These are phyloP conservation scores for Dothidotthia symphoricarpi DNA, from an alignment of 2,329 filamentous ascomycete genomes.

Conservation along the genomic window DNA sequence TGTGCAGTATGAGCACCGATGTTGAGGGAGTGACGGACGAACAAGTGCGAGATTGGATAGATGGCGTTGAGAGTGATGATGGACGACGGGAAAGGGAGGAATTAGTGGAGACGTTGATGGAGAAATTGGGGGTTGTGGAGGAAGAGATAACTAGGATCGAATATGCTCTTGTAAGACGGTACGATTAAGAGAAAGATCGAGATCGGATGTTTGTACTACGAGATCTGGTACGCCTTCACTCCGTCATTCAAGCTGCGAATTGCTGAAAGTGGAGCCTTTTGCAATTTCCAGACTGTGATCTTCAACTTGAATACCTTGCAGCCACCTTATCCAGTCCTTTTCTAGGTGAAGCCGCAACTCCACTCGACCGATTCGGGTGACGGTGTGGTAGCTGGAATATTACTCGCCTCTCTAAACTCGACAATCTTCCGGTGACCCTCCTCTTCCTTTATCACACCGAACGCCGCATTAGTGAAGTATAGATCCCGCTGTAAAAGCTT, in stretches of 20 bases:
- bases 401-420: conserved; percentile 34
- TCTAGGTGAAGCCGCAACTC: conserved; percentile 19
- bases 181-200: too few species aligned
- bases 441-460: conserved; percentile 28
- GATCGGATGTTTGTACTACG: too few species aligned
- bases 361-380: conserved; percentile 24
- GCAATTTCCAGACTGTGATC: too few species aligned
- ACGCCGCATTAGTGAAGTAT: conserved; percentile 34
- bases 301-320: too few species aligned
- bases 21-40: conserved; percentile 2
- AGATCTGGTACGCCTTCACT: too few species aligned
- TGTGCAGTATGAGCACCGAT: conserved; percentile 2
- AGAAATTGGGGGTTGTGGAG: conserved; percentile 2
- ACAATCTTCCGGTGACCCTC: conserved; percentile 27
- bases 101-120: background rate
- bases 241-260: too few species aligned
- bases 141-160: too few species aligned
- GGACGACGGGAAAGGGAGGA: conserved; percentile 3
- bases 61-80: background rate
- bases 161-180: too few species aligned
- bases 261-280: too few species aligned
- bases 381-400: conserved; percentile 30
- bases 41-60: conserved; percentile 3
- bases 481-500: conserved; percentile 19
- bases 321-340: too few species aligned